A percentile compares a stretch with the other conserved stretches of the same genome.
phyloP scores from a whole-genome alignment of 2,329 filamentous ascomycete genomes.

The Venturia pyrina region DNA sequence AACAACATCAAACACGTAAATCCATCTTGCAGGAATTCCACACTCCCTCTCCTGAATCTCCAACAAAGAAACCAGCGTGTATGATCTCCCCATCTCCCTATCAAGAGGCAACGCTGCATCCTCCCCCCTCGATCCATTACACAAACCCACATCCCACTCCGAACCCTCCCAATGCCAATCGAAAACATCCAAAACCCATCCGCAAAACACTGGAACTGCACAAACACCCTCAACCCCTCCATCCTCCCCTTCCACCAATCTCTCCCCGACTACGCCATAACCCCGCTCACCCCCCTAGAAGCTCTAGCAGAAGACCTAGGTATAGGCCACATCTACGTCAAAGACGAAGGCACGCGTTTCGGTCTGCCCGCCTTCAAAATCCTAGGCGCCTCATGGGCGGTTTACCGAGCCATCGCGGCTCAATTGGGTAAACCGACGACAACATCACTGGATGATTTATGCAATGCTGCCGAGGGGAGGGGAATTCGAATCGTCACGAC shows the following conservation, averaged over 20 bases:
- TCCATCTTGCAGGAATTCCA: too few species aligned
- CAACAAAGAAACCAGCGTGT: too few species aligned
- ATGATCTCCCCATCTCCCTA: too few species aligned
- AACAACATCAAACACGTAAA: neutral
- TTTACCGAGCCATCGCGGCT: constrained; percentile 46
- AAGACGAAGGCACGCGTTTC: constrained; percentile 60
- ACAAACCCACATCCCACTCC: too few species aligned
- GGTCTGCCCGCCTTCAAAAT: constrained; percentile 72
- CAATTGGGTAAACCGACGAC: constrained; percentile 35
- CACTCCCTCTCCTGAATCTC: too few species aligned
- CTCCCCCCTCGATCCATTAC: neutral
- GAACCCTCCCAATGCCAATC: neutral
- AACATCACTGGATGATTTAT: constrained; percentile 35
- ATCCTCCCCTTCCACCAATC: constrained; percentile 36
- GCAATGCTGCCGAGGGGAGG: constrained; percentile 21
- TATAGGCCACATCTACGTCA: constrained; percentile 51
- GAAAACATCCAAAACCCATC: constrained; percentile 17
- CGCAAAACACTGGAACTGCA: constrained; percentile 19
- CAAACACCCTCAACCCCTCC: constrained; percentile 7
- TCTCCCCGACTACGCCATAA: constrained; percentile 47
- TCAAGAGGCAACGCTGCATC: too few species aligned
- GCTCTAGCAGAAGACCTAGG: constrained; percentile 48
- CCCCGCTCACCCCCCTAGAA: constrained; percentile 44
- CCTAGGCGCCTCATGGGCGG: constrained; percentile 66
- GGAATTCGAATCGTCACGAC: constrained; percentile 47